phyloP scores from a whole-genome alignment of 225 moss, liverwort and hornwort species.

The Neckera pumila region DNA sequence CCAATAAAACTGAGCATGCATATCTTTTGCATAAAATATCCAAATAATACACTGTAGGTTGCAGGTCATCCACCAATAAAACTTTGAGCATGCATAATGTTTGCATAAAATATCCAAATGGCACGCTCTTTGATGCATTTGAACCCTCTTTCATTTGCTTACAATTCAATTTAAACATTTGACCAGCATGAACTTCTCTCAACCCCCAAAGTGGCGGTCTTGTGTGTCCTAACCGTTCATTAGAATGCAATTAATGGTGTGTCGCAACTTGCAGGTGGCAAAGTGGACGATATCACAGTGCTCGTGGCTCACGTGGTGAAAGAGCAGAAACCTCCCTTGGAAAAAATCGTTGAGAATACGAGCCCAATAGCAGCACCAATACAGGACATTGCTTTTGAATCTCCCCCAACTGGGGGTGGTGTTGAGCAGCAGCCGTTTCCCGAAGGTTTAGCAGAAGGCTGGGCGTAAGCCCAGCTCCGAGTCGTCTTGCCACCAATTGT shows the following conservation, averaged over 20 bases:
- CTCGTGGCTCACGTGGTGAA: slow-evolving; percentile 72
- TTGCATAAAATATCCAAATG: neutral
- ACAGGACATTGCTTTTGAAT: slow-evolving; percentile 7
- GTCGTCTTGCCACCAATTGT: neutral
- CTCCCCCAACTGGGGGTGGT: neutral
- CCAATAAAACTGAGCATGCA: neutral
- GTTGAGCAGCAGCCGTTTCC: slow-evolving; percentile 13
- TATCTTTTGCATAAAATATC: neutral
- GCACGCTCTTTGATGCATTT: neutral
- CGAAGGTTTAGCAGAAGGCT: slow-evolving; percentile 27
- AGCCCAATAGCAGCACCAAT: neutral
- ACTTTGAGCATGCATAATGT: neutral
- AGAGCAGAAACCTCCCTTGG: neutral
- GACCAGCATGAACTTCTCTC: neutral
- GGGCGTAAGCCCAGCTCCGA: slow-evolving; percentile 8
- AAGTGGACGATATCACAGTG: slow-evolving; percentile 92
- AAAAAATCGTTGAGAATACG: slow-evolving; percentile 2
- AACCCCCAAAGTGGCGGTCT: neutral
- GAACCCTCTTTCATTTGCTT: neutral
- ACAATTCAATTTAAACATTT: neutral
- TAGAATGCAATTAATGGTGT: neutral
- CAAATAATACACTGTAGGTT: neutral
- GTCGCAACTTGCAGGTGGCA: slow-evolving; percentile 60
- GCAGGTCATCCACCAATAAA: neutral
- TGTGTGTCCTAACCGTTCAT: neutral